A percentile compares a stretch with the other conserved stretches of the same genome.
phyloP scores from a whole-genome alignment of 2,329 filamentous ascomycete genomes.

The Cladophialophora yegresii region DNA sequence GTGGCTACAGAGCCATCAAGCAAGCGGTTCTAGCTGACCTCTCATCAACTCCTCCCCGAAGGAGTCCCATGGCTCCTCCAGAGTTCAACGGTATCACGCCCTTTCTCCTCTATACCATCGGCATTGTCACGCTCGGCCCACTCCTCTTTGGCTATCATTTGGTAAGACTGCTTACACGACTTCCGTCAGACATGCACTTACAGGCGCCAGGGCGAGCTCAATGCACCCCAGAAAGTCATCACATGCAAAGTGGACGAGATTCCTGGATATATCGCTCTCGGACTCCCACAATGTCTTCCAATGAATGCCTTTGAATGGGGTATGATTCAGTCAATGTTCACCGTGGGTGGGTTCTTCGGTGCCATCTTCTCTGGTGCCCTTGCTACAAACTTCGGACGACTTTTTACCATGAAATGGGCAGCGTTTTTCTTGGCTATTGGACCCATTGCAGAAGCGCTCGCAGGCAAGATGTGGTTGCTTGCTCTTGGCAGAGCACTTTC shows the following conservation, averaged over 20 bases:
- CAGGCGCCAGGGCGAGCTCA: constrained; percentile 81
- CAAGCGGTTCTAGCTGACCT: constrained; percentile 15
- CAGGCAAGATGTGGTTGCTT: constrained; percentile 67
- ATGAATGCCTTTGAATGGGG: constrained; percentile 84
- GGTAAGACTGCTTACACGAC: constrained; percentile 52
- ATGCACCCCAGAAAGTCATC: constrained; percentile 89
- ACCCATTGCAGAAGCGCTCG: constrained; percentile 71
- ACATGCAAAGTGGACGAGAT: constrained; percentile 70
- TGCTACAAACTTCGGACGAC: constrained; percentile 74
- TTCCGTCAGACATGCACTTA: constrained; percentile 6
- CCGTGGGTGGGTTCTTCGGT: constrained; percentile 80
- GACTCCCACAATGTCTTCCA: constrained; percentile 71
- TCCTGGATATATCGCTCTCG: constrained; percentile 37
- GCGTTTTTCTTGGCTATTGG: constrained; percentile 75
- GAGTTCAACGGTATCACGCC: constrained; percentile 11
- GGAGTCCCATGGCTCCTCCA: constrained; percentile 18
- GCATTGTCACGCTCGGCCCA: constrained; percentile 78
- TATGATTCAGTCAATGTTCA: constrained; percentile 86
- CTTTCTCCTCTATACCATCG: constrained; percentile 68
- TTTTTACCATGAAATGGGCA: constrained; percentile 74
- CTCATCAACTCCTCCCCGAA: not conserved
- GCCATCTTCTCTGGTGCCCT: constrained; percentile 77
- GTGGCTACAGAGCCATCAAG: constrained; percentile 27
- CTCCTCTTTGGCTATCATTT: constrained; percentile 94
- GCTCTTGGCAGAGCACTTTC: constrained; percentile 74